Evolutionary conservation across 2,329 filamentous ascomycete genomes (phyloP).

Genomic region (Apiospora kogelbergensis): DNA sequence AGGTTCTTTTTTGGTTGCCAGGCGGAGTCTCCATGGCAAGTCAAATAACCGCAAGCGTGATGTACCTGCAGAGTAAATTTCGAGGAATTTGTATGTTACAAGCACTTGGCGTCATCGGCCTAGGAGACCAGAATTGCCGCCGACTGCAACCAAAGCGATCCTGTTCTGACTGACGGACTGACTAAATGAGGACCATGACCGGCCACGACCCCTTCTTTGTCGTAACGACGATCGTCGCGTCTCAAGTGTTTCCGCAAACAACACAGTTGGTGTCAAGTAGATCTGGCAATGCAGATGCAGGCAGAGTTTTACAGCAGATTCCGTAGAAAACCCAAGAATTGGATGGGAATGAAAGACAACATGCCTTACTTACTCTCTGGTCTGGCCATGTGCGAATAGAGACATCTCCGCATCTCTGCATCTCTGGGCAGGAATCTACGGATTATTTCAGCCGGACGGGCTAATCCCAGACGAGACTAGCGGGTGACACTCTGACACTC

Average conservation of each 20-base stretch:
- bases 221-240: not conserved
- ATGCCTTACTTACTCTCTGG: not conserved
- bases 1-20: not conserved
- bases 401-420: not conserved
- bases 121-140: not conserved
- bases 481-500: conserved; percentile 2
- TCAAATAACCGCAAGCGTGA: not conserved
- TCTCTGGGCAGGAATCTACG: not conserved
- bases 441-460: not conserved
- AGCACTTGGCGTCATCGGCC: not conserved
- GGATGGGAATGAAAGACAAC: not conserved
- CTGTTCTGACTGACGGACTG: not conserved
- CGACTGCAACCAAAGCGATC: conserved; percentile 3
- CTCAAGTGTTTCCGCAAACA: not conserved
- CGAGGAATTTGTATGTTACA: not conserved
- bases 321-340: not conserved
- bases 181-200: not conserved
- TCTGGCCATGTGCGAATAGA: not conserved
- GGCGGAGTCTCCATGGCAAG: not conserved
- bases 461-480: not conserved
- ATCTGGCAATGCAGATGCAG: not conserved
- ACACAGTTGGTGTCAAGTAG: not conserved
- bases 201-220: not conserved
- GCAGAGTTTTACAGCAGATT: not conserved
- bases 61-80: not conserved